phyloP scores from a whole-genome alignment of 805 yeast genomes.

The Scheffersomyces spartinae region DNA sequence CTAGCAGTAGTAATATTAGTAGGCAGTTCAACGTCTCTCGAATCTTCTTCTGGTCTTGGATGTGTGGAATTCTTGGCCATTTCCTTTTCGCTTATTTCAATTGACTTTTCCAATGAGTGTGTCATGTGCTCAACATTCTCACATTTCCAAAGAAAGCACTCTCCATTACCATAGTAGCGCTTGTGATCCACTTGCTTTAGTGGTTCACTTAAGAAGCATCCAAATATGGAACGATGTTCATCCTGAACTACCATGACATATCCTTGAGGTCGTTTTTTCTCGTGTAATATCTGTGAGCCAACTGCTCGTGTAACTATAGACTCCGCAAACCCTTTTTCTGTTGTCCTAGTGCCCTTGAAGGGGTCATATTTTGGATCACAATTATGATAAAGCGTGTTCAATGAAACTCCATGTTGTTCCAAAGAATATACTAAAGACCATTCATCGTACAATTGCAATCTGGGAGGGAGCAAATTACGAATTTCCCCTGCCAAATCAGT shows the following conservation, averaged over 20 bases:
- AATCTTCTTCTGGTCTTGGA: neutral
- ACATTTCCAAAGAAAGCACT: conserved; percentile 85
- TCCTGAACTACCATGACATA: conserved; percentile 69
- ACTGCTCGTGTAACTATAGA: conserved; percentile 22
- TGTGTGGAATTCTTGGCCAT: neutral
- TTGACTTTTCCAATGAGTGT: conserved; percentile 3
- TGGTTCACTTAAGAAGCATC: conserved; percentile 67
- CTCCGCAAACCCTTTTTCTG: conserved; percentile 25
- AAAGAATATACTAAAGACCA: conserved; percentile 78
- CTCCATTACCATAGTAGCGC: conserved; percentile 86
- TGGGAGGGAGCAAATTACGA: conserved; percentile 59
- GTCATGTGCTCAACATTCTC: conserved; percentile 24
- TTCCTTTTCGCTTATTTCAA: neutral
- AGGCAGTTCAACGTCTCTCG: conserved; percentile 3
- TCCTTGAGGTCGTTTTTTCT: conserved; percentile 38
- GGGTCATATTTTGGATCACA: conserved; percentile 33
- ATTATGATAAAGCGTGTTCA: conserved; percentile 61
- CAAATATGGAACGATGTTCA: conserved; percentile 51
- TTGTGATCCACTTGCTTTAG: conserved; percentile 60
- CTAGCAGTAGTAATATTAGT: neutral
- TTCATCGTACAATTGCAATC: conserved; percentile 63
- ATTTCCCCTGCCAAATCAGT: conserved; percentile 63
- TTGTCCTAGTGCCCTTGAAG: conserved; percentile 5
- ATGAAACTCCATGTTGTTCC: conserved; percentile 86
- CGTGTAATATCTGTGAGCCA: conserved; percentile 7